Percentiles rank a stretch among this genome's conserved stretches.
Conservation (phyloP, 179 eudicot species). For the Beta corolliflora region DNA sequence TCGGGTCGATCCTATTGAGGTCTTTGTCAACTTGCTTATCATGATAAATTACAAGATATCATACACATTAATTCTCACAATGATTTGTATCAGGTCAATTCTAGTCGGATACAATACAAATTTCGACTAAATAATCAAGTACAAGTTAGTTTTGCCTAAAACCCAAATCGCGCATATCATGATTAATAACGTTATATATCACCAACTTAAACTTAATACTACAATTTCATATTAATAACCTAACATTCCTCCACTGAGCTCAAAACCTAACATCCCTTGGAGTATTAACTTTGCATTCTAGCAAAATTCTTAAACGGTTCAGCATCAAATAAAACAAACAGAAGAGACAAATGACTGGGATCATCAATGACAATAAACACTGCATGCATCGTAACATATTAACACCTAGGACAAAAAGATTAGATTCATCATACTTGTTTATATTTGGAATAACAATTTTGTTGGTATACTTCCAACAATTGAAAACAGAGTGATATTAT, state of each 20-base stretch:
- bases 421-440: constrained; percentile 4
- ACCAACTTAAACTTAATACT: not conserved
- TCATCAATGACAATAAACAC: constrained; percentile 5
- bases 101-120: too few relatives aligned
- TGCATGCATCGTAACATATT: constrained; percentile 8
- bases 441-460: not conserved
- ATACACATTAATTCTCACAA: too few relatives aligned
- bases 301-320: not conserved
- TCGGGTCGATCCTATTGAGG: too few relatives aligned
- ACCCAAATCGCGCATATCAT: too few relatives aligned
- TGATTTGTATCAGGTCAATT: too few relatives aligned
- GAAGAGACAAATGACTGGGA: not conserved
- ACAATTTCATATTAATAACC: not conserved
- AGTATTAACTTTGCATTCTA: not conserved
- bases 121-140: too few relatives aligned
- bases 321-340: not conserved
- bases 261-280: not conserved
- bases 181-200: not conserved
- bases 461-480: constrained; percentile 11
- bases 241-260: not conserved
- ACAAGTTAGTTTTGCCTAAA: too few relatives aligned
- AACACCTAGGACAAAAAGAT: constrained; percentile 21
- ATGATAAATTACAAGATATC: too few relatives aligned
- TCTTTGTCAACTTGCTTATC: too few relatives aligned
- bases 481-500: not conserved